Percentiles rank a stretch among this genome's conserved stretches.
Conservation (phyloP, 495 filamentous ascomycete species). For the Astrocystis sublimbata region DNA sequence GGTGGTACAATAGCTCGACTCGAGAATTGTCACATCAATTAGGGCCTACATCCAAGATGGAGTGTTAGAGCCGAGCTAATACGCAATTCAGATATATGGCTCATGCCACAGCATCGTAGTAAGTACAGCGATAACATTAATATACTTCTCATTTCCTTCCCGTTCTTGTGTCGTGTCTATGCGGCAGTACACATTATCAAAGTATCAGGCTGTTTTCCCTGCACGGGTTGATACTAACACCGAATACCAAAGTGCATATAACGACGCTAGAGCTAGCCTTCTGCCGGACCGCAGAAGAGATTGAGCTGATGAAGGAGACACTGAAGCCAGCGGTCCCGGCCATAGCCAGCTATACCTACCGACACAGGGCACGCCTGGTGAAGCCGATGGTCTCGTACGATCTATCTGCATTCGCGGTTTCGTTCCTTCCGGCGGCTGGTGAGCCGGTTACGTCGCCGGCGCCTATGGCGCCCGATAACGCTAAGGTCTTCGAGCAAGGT, state of each 20-base stretch:
- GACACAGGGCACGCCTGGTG: slow-evolving; percentile 68
- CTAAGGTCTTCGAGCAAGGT: slow-evolving; percentile 30
- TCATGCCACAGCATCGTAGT: slow-evolving; percentile 67
- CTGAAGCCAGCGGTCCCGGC: slow-evolving; percentile 49
- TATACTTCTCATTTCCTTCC: background rate
- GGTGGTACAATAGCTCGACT: background rate
- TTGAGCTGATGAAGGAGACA: slow-evolving; percentile 56
- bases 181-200: background rate
- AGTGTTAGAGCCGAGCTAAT: slow-evolving; percentile 6
- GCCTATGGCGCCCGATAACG: slow-evolving; percentile 30
- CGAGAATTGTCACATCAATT: background rate
- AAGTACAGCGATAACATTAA: background rate
- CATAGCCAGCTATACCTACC: slow-evolving; percentile 63
- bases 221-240: background rate
- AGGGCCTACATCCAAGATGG: background rate
- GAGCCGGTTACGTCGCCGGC: slow-evolving; percentile 48
- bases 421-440: slow-evolving; percentile 75
- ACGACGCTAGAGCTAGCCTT: slow-evolving; percentile 82
- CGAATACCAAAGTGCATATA: slow-evolving; percentile 63
- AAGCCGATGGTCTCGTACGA: slow-evolving; percentile 86
- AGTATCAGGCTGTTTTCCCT: background rate
- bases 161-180: background rate
- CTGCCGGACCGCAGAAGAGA: slow-evolving; percentile 62
- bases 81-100: slow-evolving; percentile 67
- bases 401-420: slow-evolving; percentile 77